Base-by-base conservation (phyloP, 176 grass and related monocot species). In the Juncus inflexus region DNA sequence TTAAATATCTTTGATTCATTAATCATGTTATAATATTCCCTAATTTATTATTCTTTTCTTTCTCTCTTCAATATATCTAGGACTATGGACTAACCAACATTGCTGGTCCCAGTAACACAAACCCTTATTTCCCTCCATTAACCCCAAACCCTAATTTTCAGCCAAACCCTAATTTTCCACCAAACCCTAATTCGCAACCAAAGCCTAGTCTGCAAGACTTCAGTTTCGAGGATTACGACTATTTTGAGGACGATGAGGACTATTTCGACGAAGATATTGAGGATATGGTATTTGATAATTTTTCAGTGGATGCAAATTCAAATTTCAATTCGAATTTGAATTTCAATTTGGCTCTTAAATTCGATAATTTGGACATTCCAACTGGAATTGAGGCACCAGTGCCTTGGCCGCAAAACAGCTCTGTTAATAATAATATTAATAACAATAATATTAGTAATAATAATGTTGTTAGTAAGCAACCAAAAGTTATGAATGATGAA, bases 181-280 rank as follows among this genome's bases (percentile, higher is more conserved):
- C 43, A 47, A 47, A 47, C 43, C 43, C 43, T 47, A 47, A 47
- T 47, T 47, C 9, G 6, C 43, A 47, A 47, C 9, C 39, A 5
- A 15, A 7, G 50, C 9, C 67, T 70, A 58, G 52, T 41, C 35
- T 71, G 67, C 12, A 59, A 35, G 53, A 71, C 67, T 71, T 71
- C 35, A 43, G 15, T 71, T 71, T 71, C 3, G 49, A 12, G 0
- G 53, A 37, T 82, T 74, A 35, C 47, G 72, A 64, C 5, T 79
- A 79, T 79, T 39, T 47, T 68, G 64, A 69, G 51, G 56, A 65
- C 9, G 42, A 65, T 11, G 81, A 86, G 83, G 76, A 19, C 60
- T 81, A 81, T 75, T 81, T 85, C 57, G 91, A 90, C 56, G 78
- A 83, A 55, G 81, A 87, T 47, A 75, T 78, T 15, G 67, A 75